Evolutionary conservation across 176 grass and related monocot species (phyloP).

Genomic region (Hordeum marinum): DNA sequence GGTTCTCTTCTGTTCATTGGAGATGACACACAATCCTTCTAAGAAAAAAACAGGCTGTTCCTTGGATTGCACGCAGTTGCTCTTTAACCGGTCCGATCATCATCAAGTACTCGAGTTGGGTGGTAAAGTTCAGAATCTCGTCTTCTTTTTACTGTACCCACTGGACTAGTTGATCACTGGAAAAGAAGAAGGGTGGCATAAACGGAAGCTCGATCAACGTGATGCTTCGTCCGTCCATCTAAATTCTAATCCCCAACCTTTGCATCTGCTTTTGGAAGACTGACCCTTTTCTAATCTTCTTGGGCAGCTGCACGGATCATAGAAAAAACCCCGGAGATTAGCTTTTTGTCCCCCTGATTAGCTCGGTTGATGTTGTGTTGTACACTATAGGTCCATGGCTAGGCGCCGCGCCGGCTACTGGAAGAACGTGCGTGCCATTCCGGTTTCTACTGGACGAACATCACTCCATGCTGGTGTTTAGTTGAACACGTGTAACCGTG

Average conservation of each 20-base stretch:
- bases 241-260: neutral
- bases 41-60: neutral
- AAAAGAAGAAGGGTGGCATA: neutral
- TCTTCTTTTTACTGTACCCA: slow-evolving; percentile 10
- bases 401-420: too few relatives aligned
- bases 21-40: neutral
- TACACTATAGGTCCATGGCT: too few relatives aligned
- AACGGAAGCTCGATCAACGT: neutral
- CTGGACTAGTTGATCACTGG: neutral
- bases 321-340: neutral
- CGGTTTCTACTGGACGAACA: too few relatives aligned
- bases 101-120: neutral
- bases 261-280: neutral
- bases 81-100: neutral
- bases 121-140: neutral
- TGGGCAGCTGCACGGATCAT: neutral
- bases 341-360: neutral
- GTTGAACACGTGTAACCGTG: too few relatives aligned
- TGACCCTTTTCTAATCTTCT: neutral
- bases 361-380: too few relatives aligned
- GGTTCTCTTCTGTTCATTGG: neutral
- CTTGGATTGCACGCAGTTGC: neutral
- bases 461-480: too few relatives aligned
- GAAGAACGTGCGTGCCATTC: too few relatives aligned
- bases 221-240: neutral